Evolutionary conservation across 2,329 filamentous ascomycete species (phyloP), one percentile per base, ranked within the genome.

Genomic region (Cladorrhinum sp.): DNA sequence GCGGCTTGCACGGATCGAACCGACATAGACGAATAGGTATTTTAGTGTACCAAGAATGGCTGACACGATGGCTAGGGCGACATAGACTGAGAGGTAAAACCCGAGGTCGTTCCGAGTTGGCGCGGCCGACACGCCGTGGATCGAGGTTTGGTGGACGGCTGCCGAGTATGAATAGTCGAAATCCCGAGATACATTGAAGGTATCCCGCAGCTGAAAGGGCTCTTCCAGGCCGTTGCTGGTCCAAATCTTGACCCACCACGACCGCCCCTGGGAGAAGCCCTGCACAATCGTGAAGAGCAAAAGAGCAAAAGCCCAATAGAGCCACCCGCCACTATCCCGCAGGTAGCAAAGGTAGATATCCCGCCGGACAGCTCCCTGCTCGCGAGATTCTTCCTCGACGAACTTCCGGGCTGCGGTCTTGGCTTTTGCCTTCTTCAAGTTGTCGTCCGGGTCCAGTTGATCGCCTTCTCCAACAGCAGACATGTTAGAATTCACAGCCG

Each of bases 371-470:
- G 86, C 82, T 1, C 91, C 91, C 58, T 82, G 82, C 70, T 91
- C 88, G 60, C 86, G 82, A 18, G 77, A 78, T 72, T 95, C 91
- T 2, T 92, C 89, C 69, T 92, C 86, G 23, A 90, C 84, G 65
- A 93, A 94, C 72, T 91, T 89, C 65, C 86, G 86, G 0, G n/a
- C n/a, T n/a, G 85, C 73, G 50, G 72, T 72, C 69, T 83, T 83
- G 2, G 80, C 81, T 1, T 77, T 69, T 0, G 80, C 71, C 67
- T 83, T 85, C 54, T 79, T 78, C 39, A 85, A 72, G 1, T 75
- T 72, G 51, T 76, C 75, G 30, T 70, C 73, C 20, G n/a, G n/a
- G n/a, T n/a, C n/a, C n/a, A n/a, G n/a, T n/a, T 75, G 71, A 10
- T 42, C 36, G 36, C 14, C 36, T 16, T 42, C 36, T 3, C 14